phyloP scores from a whole-genome alignment of 83 land plant species.

The Diphasiastrum complanatum region DNA sequence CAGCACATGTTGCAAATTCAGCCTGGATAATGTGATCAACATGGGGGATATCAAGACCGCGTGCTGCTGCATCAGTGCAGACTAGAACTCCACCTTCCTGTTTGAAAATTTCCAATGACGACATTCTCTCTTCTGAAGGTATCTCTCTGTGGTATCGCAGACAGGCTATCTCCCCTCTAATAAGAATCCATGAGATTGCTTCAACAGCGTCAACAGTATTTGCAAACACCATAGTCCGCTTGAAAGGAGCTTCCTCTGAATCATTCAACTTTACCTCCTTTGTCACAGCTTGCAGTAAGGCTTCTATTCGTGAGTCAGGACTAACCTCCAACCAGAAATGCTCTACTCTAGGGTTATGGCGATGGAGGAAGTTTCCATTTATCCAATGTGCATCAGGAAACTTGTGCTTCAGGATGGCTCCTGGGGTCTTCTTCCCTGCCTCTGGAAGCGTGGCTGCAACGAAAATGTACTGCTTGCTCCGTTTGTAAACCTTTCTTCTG shows the following conservation, averaged over 20 bases:
- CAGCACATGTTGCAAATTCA: slow-evolving; percentile 84
- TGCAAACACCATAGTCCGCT: slow-evolving; percentile 76
- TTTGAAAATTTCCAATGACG: slow-evolving; percentile 42
- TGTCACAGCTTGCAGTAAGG: slow-evolving; percentile 53
- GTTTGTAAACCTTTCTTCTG: slow-evolving; percentile 52
- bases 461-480: slow-evolving; percentile 94
- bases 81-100: slow-evolving; percentile 75
- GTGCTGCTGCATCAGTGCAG: slow-evolving; percentile 95
- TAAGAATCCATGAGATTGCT: slow-evolving; percentile 56
- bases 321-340: slow-evolving; percentile 85
- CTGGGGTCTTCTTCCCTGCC: slow-evolving; percentile 86
- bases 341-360: slow-evolving; percentile 86
- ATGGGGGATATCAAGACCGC: slow-evolving; percentile 88
- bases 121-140: slow-evolving; percentile 52
- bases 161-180: slow-evolving; percentile 46
- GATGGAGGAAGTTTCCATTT: slow-evolving; percentile 77
- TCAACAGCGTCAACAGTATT: slow-evolving; percentile 80
- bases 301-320: slow-evolving; percentile 55
- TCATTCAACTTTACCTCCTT: slow-evolving; percentile 16
- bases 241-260: not conserved
- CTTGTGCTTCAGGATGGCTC: slow-evolving; percentile 64
- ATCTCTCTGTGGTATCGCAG: slow-evolving; percentile 62
- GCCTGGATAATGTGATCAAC: slow-evolving; percentile 88
- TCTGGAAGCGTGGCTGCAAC: slow-evolving; percentile 95
- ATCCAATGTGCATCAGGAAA: slow-evolving; percentile 83